Evolutionary conservation across 768 basidiomycete species (phyloP).

Genomic region (Coprinopsis strossmayeri): DNA sequence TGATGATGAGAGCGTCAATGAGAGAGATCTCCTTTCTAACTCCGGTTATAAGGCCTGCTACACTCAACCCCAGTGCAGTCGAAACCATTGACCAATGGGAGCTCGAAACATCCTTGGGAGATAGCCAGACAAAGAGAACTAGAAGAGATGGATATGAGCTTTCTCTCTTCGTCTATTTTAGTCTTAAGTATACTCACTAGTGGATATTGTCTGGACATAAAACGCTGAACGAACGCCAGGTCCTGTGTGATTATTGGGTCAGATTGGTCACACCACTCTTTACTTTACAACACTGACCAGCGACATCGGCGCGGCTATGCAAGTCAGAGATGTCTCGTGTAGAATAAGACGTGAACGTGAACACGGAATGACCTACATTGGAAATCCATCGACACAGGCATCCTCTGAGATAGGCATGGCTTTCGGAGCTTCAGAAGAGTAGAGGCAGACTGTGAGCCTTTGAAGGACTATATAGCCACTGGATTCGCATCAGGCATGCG

Average conservation of each 20-base stretch:
- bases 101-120: constrained; percentile 4
- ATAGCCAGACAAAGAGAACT: constrained; percentile 4
- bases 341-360: background rate
- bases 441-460: too few relatives aligned
- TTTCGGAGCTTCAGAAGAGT: too few relatives aligned
- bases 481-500: too few relatives aligned
- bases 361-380: constrained; percentile 1
- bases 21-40: constrained; percentile 1
- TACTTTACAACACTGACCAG: background rate
- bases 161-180: background rate
- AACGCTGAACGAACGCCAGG: constrained; percentile 2
- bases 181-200: background rate
- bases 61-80: background rate
- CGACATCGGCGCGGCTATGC: background rate
- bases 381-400: background rate
- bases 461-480: too few relatives aligned
- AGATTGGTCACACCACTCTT: background rate
- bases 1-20: background rate
- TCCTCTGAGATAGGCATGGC: background rate
- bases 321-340: background rate
- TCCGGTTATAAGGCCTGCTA: constrained; percentile 1
- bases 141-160: background rate
- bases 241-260: background rate
- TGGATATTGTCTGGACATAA: constrained; percentile 1
- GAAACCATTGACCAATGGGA: constrained; percentile 6